Base-by-base conservation (phyloP, 1,139 yeast genomes). In the Lizanozyma gosingica region DNA sequence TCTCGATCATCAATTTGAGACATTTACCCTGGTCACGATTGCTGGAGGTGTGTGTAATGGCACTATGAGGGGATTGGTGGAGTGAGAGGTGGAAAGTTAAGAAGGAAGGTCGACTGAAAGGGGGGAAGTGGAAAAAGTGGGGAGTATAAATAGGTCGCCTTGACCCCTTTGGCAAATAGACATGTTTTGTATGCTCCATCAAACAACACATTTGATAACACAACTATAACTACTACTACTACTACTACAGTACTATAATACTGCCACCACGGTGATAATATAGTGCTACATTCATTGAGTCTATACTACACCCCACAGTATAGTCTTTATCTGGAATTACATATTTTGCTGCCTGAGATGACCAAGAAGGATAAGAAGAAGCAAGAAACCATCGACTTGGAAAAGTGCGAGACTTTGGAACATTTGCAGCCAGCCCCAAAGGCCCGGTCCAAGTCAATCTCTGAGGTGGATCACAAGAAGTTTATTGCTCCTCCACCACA, bases 371-470 rank as follows among this genome's bases (percentile, higher is more conserved):
- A 59, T 44, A 62, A 60, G 44, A 57, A 56, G 41, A 57, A 60
- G 50, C 57, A 53, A 42, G 43, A 43, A 37, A 45, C 50, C 39
- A 51, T 48, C 15, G 69, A 67, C 49, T 60, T 68, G 44, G 67
- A 60, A 18, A 60, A 56, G 46, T 65, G 72, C 49, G 72, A 67
- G 45, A 59, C 54, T 43, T 54, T 70, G 51, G 62, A 56, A 37
- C 69, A 64, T 45, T 64, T 70, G 50, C 60, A 58, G 48, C 64
- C 71, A 6, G 56, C 62, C 9, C 74, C 74, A 14, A 68, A 68
- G 46, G 42, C 60, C 18, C 6, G 29, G 11, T 22, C 29, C 29
- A 22, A 22, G 29, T 22, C 29, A 22, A 45, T 22, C 11, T 6
- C 29, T 11, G 29, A 22, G 29, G 29, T 22, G 6, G 29, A 22